phyloP scores from a whole-genome alignment of 345 rosid genomes.

The Pistacia vera region DNA sequence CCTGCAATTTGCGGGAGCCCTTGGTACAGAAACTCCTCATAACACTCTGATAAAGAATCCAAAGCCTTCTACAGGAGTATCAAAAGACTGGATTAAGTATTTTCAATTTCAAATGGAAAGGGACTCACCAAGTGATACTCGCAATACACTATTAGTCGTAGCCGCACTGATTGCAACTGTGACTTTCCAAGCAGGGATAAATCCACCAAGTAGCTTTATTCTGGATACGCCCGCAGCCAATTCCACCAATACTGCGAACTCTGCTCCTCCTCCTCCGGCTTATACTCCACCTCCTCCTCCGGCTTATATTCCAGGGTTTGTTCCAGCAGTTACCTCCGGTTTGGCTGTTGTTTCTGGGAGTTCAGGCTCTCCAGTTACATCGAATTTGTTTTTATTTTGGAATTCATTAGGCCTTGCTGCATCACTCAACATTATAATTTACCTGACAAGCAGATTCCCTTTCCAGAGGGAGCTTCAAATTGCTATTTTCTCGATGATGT shows the following conservation, averaged over 20 bases:
- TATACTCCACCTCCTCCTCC: too few species aligned
- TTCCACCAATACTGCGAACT: background rate
- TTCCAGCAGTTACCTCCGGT: too few species aligned
- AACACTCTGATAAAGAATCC: background rate
- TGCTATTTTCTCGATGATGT: background rate
- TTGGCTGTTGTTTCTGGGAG: too few species aligned
- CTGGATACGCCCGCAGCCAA: background rate
- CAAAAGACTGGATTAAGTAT: background rate
- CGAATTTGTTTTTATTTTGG: background rate
- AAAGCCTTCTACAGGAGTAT: too few species aligned
- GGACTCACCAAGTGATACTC: background rate
- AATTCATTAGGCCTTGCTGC: background rate
- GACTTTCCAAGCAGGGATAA: slow-evolving; percentile 18
- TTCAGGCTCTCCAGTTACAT: too few species aligned
- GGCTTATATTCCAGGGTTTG: too few species aligned
- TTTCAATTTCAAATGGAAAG: slow-evolving; percentile 1
- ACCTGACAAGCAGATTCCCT: background rate
- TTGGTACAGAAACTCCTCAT: background rate
- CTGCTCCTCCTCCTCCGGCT: background rate
- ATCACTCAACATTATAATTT: background rate
- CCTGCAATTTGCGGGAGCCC: too few species aligned
- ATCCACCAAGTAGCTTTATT: slow-evolving; percentile 10
- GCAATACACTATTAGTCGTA: slow-evolving; percentile 8
- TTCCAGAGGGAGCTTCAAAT: background rate
- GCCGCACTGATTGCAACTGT: slow-evolving; percentile 23